Evolutionary conservation across 345 rosid genomes (phyloP).

Genomic region (Eucalyptus regnans): DNA sequence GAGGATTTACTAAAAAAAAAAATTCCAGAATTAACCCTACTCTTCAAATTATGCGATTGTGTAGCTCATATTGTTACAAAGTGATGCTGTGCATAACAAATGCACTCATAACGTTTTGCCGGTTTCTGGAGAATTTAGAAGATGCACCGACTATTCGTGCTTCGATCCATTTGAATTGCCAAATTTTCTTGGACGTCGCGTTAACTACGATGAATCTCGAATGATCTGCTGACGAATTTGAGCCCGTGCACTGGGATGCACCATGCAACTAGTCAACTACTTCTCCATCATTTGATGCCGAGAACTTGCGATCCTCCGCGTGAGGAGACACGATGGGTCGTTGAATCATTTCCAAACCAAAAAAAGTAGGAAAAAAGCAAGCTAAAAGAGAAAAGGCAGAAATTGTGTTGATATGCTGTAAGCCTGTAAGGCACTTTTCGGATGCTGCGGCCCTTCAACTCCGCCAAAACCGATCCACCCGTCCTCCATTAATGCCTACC

Average conservation of each 20-base stretch:
- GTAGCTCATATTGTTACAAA: not conserved
- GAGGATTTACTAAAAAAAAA: not conserved
- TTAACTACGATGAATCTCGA: not conserved
- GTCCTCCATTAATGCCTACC: not conserved
- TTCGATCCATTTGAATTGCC: not conserved
- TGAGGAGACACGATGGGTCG: not conserved
- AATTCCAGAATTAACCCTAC: not conserved
- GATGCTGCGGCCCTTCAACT: not conserved
- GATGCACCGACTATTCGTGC: not conserved
- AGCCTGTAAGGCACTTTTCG: not conserved
- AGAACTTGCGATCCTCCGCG: not conserved
- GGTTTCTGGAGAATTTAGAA: not conserved
- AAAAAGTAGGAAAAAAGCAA: not conserved
- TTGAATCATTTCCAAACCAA: not conserved
- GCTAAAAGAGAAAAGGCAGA: not conserved
- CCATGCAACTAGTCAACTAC: not conserved
- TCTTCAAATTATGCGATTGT: not conserved
- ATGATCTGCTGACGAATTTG: not conserved
- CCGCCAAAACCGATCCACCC: not conserved
- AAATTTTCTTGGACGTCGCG: not conserved
- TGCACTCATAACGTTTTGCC: not conserved
- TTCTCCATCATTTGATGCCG: not conserved
- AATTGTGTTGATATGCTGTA: not conserved
- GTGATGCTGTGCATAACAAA: not conserved
- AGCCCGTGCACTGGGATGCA: not conserved